These are phyloP conservation scores for Proliferodiscus dingleyae DNA, from an alignment of 2,329 filamentous ascomycete species.

Conservation along the genomic window DNA sequence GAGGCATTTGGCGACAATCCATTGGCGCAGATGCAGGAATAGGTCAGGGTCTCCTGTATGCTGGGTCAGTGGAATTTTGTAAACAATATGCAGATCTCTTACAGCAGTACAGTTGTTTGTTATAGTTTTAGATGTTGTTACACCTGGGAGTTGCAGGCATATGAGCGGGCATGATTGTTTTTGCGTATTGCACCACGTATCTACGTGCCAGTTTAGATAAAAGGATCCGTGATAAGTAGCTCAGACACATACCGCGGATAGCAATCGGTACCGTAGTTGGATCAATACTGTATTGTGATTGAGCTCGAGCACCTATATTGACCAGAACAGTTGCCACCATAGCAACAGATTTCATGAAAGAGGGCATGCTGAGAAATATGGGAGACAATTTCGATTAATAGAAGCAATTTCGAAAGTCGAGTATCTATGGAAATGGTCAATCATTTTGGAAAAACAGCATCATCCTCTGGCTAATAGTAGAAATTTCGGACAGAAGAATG, in stretches of 20 bases:
- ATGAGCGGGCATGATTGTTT: conserved; percentile 63
- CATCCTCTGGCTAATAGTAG: background rate
- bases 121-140: conserved; percentile 36
- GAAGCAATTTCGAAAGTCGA: background rate
- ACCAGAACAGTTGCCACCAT: conserved; percentile 47
- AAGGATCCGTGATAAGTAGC: background rate
- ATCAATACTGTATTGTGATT: conserved; percentile 56
- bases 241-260: conserved; percentile 31
- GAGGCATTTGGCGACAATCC: conserved; percentile 64
- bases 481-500: conserved; percentile 5
- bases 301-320: conserved; percentile 39
- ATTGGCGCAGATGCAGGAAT: conserved; percentile 67
- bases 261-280: conserved; percentile 52
- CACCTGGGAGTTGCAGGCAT: conserved; percentile 56
- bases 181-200: conserved; percentile 62
- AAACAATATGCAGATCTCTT: conserved; percentile 25
- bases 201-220: conserved; percentile 35
- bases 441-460: background rate
- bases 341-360: conserved; percentile 39
- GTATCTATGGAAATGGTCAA: conserved; percentile 2
- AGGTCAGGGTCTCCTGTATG: conserved; percentile 53
- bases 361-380: conserved; percentile 42
- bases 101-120: conserved; percentile 66
- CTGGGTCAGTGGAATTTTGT: background rate
- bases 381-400: background rate